phyloP scores from a whole-genome alignment of 768 basidiomycete species.

The Obba rivulosa region DNA sequence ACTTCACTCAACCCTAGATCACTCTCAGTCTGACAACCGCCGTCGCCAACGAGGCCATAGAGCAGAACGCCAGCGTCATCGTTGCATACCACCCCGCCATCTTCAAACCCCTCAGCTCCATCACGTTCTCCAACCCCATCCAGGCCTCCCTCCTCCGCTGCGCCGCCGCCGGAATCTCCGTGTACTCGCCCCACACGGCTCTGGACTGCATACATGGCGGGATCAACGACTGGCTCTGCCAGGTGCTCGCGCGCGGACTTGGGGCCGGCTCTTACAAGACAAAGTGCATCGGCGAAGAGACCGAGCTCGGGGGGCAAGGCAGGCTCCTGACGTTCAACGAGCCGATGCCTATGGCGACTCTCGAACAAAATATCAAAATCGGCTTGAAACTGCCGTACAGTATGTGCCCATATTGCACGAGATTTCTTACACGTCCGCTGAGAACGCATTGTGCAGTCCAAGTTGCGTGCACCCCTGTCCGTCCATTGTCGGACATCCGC shows the following conservation, averaged over 20 bases:
- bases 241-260: conserved; percentile 21
- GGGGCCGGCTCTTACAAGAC: conserved; percentile 20
- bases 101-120: conserved; percentile 65
- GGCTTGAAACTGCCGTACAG: conserved; percentile 56
- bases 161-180: conserved; percentile 75
- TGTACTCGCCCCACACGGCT: conserved; percentile 86
- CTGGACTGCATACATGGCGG: conserved; percentile 82
- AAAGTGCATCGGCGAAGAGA: conserved; percentile 14
- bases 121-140: conserved; percentile 75
- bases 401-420: conserved; percentile 28
- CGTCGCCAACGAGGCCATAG: conserved; percentile 65
- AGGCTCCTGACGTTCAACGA: conserved; percentile 59
- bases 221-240: conserved; percentile 86
- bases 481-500: conserved; percentile 25
- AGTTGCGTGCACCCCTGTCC: conserved; percentile 45
- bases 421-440: conserved; percentile 5
- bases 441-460: conserved; percentile 46
- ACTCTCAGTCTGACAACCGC: conserved; percentile 59
- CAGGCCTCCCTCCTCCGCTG: conserved; percentile 78
- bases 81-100: conserved; percentile 85
- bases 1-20: not conserved
- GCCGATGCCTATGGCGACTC: conserved; percentile 51
- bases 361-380: conserved; percentile 65
- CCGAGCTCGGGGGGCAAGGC: conserved; percentile 51
- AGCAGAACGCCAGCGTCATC: conserved; percentile 56